Base-by-base conservation (phyloP, 2,329 filamentous ascomycete species). In the Colletotrichum sp. region DNA sequence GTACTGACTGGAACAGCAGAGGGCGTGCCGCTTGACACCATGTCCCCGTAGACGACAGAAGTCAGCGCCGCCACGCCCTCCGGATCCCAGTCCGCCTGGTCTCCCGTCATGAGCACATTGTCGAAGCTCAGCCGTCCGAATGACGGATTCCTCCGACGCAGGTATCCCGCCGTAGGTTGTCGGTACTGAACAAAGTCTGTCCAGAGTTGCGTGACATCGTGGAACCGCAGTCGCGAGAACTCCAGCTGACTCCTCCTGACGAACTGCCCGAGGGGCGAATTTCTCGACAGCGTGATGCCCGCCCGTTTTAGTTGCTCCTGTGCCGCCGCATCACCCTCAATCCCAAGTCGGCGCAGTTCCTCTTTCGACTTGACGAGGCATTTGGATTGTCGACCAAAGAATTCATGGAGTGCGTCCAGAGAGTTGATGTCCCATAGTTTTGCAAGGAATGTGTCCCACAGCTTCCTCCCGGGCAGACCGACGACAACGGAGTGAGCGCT, bases 381-480 rank as follows among this genome's bases (percentile, higher is more conserved):
- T 28, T 85, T 84, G 6, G 87, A 84, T 18, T 94, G 88, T 26
- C 86, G 86, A 34, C 90, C 89, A 81, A 98, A 95, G 83, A 98
- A 96, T 3, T 88, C 87, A 81, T 96, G 92, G n/a, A 99, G 86
- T 0, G 93, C 91, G 84, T 99, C 92, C 13, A 98, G 90, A 24
- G 94, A 96, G 81, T 96, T 92, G 78, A 99, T 92, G 18, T 90
- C 89, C 96, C 97, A 99, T 28, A 99, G 87, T 77, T 93, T 93
- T 71, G 92, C 91, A 15, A 99, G 89, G 72, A 98, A 95, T 3
- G 94, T 87, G 81, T 99, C 96, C 92, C 96, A 97, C n/a, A 98
- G 86, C n/a, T 91, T 93, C 64, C 94, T 90, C 4, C 95, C 95
- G 0, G 95, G 94, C 72, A 95, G 86, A 48, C 89, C 89, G 79